phyloP scores from a whole-genome alignment of 768 basidiomycete genomes.

The Auricularia auricula-judae region DNA sequence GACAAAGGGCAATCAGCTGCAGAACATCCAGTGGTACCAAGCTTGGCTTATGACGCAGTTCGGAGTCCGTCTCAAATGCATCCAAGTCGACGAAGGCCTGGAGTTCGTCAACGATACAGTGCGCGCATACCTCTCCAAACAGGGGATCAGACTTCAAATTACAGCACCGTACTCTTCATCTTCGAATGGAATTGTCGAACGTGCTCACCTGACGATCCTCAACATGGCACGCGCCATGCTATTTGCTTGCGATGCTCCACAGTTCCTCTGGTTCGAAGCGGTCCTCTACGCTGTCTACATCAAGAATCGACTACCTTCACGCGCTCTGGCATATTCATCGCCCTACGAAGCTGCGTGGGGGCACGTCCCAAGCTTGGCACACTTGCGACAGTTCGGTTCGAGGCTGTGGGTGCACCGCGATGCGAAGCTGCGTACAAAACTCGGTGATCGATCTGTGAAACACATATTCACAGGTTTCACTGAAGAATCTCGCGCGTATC shows the following conservation, averaged over 20 bases:
- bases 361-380: conserved; percentile 8
- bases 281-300: conserved; percentile 5
- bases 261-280: conserved; percentile 1
- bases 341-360: conserved; percentile 16
- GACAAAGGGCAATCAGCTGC: conserved; percentile 4
- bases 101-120: conserved; percentile 13
- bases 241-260: conserved; percentile 3
- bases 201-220: conserved; percentile 22
- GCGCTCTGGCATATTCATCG: conserved; percentile 6
- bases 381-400: not conserved
- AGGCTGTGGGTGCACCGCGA: conserved; percentile 8
- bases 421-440: not conserved
- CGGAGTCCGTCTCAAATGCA: conserved; percentile 5
- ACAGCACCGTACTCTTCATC: conserved; percentile 26
- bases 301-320: conserved; percentile 10
- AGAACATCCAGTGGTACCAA: conserved; percentile 3
- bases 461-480: not conserved
- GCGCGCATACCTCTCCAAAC: conserved; percentile 7
- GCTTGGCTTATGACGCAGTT: conserved; percentile 7
- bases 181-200: conserved; percentile 24
- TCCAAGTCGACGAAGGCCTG: conserved; percentile 14
- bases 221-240: conserved; percentile 25
- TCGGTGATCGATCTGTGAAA: not conserved
- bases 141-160: conserved; percentile 11
- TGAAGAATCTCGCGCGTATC: not conserved